Evolutionary conservation across 306 rosid species (phyloP).

Genomic region (Cicer bijugum): DNA sequence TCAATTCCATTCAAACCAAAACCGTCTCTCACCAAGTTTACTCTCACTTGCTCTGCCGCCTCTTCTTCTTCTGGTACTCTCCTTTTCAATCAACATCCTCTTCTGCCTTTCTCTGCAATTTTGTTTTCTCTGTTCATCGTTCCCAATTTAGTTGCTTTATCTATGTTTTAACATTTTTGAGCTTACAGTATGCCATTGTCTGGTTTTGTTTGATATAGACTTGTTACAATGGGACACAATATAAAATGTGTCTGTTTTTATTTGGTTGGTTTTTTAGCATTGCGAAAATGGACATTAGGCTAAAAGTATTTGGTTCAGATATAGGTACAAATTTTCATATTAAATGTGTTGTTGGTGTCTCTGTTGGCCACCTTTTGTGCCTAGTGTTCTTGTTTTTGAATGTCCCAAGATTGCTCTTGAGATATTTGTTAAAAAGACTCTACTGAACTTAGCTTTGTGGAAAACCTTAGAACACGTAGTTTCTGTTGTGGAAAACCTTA

Average conservation of each 20-base stretch:
- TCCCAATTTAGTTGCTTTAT: slow-evolving; percentile 25
- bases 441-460: too few species aligned
- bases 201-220: not conserved
- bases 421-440: too few species aligned
- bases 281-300: not conserved
- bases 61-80: slow-evolving; percentile 65
- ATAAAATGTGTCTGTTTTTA: not conserved
- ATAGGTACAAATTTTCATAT: too few species aligned
- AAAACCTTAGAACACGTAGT: too few species aligned
- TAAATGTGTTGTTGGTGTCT: too few species aligned
- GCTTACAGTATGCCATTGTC: not conserved
- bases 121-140: slow-evolving; percentile 3
- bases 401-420: too few species aligned
- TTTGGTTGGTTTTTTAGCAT: not conserved
- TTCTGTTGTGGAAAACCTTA: too few species aligned
- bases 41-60: slow-evolving; percentile 61
- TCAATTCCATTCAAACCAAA: slow-evolving; percentile 48
- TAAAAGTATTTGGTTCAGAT: not conserved
- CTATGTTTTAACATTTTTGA: slow-evolving; percentile 10
- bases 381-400: too few species aligned
- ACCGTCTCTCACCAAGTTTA: slow-evolving; percentile 38
- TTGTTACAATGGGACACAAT: not conserved
- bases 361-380: too few species aligned
- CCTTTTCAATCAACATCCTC: not conserved
- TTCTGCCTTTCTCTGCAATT: slow-evolving; percentile 33